Conservation (phyloP, 768 basidiomycete genomes). For the Chalciporus sphaerocephalus region DNA sequence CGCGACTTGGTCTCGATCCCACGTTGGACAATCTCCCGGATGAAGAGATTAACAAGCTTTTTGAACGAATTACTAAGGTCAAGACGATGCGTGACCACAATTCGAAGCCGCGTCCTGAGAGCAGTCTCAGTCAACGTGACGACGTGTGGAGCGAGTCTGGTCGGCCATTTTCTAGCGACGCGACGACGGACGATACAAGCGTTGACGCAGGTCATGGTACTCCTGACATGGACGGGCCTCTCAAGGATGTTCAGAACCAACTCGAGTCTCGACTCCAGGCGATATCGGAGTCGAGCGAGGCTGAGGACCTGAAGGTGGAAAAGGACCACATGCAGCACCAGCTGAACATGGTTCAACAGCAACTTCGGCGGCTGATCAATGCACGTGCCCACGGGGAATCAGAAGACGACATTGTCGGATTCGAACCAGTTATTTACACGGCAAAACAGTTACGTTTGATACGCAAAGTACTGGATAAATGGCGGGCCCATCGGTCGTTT, state of each 20-base stretch:
- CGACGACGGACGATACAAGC: conserved; percentile 84
- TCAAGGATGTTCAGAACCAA: conserved; percentile 70
- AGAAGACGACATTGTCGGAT: conserved; percentile 55
- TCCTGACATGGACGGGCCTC: conserved; percentile 60
- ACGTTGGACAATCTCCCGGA: conserved; percentile 90
- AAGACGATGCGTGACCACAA: conserved; percentile 83
- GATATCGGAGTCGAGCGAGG: conserved; percentile 64
- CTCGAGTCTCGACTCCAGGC: conserved; percentile 64
- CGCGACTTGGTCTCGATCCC: conserved; percentile 81
- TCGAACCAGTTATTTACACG: conserved; percentile 80
- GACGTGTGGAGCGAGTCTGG: conserved; percentile 88
- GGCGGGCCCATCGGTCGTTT: conserved; percentile 81
- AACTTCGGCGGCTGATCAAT: conserved; percentile 78
- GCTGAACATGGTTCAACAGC: conserved; percentile 69
- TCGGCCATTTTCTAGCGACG: conserved; percentile 73
- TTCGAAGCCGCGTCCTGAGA: conserved; percentile 80
- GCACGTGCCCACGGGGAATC: conserved; percentile 73
- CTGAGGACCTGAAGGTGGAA: conserved; percentile 83
- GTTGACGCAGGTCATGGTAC: conserved; percentile 61
- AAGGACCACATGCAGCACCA: conserved; percentile 93
- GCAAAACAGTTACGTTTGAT: conserved; percentile 80
- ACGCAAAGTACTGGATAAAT: conserved; percentile 75
- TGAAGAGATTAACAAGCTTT: conserved; percentile 90
- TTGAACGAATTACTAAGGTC: conserved; percentile 90
- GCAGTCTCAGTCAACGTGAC: conserved; percentile 80